A percentile compares a stretch with the other conserved stretches of the same genome.
These are phyloP conservation scores for Baudoinia panamericana DNA, from an alignment of 495 filamentous ascomycete genomes.

Conservation along the genomic window DNA sequence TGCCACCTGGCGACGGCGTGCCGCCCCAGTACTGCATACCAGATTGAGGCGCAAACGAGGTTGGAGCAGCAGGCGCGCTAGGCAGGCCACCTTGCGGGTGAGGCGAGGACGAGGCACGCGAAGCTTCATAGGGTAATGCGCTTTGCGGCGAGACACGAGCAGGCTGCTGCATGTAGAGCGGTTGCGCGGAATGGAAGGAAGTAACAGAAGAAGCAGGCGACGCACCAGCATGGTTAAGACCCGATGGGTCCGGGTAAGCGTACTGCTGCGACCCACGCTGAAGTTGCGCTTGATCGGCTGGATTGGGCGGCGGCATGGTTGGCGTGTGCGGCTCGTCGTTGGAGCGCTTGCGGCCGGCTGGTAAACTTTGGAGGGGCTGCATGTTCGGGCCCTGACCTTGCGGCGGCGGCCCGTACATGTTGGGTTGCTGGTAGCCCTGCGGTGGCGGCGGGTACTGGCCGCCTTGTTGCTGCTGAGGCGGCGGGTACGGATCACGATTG, in stretches of 20 bases:
- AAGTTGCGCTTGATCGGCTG: slow-evolving; percentile 23
- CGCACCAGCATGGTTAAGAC: slow-evolving; percentile 27
- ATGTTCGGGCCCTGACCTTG: slow-evolving; percentile 17
- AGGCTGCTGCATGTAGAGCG: slow-evolving; percentile 22
- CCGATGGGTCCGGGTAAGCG: slow-evolving; percentile 26
- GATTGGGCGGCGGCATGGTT: slow-evolving; percentile 30
- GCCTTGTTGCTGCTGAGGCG: slow-evolving; percentile 31
- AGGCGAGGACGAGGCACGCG: slow-evolving; percentile 28
- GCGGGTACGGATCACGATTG: slow-evolving; percentile 15
- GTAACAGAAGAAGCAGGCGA: slow-evolving; percentile 28
- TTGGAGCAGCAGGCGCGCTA: slow-evolving; percentile 16
- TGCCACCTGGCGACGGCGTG: slow-evolving; percentile 7
- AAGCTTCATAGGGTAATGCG: slow-evolving; percentile 25
- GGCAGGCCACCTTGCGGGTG: slow-evolving; percentile 24
- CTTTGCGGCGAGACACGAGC: slow-evolving; percentile 26
- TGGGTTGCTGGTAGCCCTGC: slow-evolving; percentile 13
- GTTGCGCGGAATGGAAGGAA: slow-evolving; percentile 25
- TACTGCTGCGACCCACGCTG: slow-evolving; percentile 18
- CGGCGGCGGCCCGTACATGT: slow-evolving; percentile 23
- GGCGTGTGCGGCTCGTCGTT: slow-evolving; percentile 30
- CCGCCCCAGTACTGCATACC: slow-evolving; percentile 11
- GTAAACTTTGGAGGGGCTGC: slow-evolving; percentile 7
- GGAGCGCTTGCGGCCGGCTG: slow-evolving; percentile 26
- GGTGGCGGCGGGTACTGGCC: slow-evolving; percentile 11
- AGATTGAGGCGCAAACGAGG: slow-evolving; percentile 1